phyloP scores from a whole-genome alignment of 192 early-diverging fungal species.

The Chytriomyces confervae region DNA sequence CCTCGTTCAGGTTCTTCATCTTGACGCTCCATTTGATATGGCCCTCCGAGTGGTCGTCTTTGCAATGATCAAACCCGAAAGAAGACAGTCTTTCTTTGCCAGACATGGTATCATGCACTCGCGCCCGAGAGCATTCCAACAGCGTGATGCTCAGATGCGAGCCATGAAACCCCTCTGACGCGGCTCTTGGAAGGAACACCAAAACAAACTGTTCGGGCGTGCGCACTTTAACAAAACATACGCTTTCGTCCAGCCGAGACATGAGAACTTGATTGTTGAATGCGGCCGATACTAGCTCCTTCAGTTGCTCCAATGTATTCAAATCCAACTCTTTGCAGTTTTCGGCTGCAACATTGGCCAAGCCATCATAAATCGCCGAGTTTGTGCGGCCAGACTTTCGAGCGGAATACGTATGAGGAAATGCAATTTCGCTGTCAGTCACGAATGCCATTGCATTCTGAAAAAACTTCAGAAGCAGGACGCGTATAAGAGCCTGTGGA shows the following conservation, averaged over 20 bases:
- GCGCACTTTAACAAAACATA: slow-evolving; percentile 52
- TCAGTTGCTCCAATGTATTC: slow-evolving; percentile 41
- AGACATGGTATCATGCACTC: slow-evolving; percentile 31
- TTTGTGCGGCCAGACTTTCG: not conserved
- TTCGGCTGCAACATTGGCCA: not conserved
- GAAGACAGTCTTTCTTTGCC: slow-evolving; percentile 15
- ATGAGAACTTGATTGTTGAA: slow-evolving; percentile 7
- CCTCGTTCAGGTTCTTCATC: not conserved
- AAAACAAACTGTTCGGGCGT: slow-evolving; percentile 43
- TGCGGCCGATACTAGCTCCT: not conserved
- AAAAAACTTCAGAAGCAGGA: slow-evolving; percentile 41
- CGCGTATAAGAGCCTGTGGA: slow-evolving; percentile 16
- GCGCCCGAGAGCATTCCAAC: slow-evolving; percentile 36
- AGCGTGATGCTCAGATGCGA: slow-evolving; percentile 34
- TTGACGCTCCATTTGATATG: not conserved
- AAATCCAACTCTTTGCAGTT: not conserved
- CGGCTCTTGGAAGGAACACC: slow-evolving; percentile 38
- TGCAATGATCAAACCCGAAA: slow-evolving; percentile 13
- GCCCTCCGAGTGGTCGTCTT: not conserved
- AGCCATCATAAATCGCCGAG: not conserved
- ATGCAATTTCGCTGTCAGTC: slow-evolving; percentile 44
- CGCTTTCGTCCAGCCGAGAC: slow-evolving; percentile 17
- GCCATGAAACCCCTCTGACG: not conserved
- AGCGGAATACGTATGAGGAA: not conserved
- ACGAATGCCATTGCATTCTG: slow-evolving; percentile 32